Evolutionary conservation across 352 stramenopile species (phyloP), one percentile per base, ranked within the genome.

Genomic region (Pythium rishiriense): DNA sequence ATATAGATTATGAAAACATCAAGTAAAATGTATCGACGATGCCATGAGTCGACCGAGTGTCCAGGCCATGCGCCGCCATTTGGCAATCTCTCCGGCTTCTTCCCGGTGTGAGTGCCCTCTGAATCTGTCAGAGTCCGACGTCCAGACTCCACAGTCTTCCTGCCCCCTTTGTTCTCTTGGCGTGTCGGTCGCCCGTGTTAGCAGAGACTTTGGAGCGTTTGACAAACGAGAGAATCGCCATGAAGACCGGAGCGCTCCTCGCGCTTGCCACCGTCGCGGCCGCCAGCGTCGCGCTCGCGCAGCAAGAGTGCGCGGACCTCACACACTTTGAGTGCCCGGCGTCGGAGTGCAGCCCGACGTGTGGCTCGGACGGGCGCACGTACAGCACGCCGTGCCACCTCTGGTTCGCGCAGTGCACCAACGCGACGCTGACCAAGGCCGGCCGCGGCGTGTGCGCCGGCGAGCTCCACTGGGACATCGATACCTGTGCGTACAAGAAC

Each of bases 321-420:
- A 41, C 26, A 17, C 15, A 43, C 26, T 62, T 52, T 19, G 42
- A 43, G 49, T 83, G 76, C 58, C 72, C 62, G 22, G 55, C 37
- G 6, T 43, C 59, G 29, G 65, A 73, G 45, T 79, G 69, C 37
- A n/a, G 15, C 12, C 73, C 73, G 21, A 67, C 79, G 1, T 85
- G 77, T 47, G 77, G 66, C 35, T 85, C 77, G 9, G 54, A 85
- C 29, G 73, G 65, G 37, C 59, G 69, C 64, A 81, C 75, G 26
- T 83, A 83, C 62, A 39, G 31, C 63, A 85, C 79, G 46, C 26
- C 70, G 19, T 83, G 77, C 39, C 47, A 72, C 29, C 69, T 83
- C 33, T 62, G 48, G 26, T 75, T 71, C 24, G 70, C 74, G 0
- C 37, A 81, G 39, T 83, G 76, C 48, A 21, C 46, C 9, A 66